Evolutionary conservation across 2,329 filamentous ascomycete species (phyloP).

Genomic region (Pseudopithomyces maydicus): DNA sequence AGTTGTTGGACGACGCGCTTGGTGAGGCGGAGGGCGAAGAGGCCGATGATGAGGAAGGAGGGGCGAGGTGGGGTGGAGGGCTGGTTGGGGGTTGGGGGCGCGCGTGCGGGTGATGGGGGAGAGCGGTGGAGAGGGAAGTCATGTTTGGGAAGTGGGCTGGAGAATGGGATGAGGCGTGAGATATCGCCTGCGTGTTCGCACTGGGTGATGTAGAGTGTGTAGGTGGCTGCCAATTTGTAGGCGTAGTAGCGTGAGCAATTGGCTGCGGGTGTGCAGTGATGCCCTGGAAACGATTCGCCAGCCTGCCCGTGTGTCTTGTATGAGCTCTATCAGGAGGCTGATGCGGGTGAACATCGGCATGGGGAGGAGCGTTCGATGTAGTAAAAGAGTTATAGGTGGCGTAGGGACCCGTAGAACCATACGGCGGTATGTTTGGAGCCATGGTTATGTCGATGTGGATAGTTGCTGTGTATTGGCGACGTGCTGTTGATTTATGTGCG

Average conservation of each 20-base stretch:
- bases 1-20: slow-evolving; percentile 21
- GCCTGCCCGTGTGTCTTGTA: neutral
- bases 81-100: neutral
- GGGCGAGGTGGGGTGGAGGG: slow-evolving; percentile 1
- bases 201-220: neutral
- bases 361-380: neutral
- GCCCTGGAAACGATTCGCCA: neutral
- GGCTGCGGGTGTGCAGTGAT: neutral
- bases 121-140: neutral
- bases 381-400: neutral
- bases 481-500: neutral
- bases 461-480: neutral
- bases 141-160: neutral
- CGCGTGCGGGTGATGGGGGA: neutral
- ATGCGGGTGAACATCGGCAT: neutral
- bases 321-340: neutral
- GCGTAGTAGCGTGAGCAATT: neutral
- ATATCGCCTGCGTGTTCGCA: neutral
- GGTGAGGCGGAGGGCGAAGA: slow-evolving; percentile 31
- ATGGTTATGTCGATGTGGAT: neutral
- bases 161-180: neutral
- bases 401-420: neutral
- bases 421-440: neutral
- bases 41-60: slow-evolving; percentile 28
- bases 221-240: neutral